phyloP scores from a whole-genome alignment of 176 grass and related monocot species.

The Carex myosuroides region DNA sequence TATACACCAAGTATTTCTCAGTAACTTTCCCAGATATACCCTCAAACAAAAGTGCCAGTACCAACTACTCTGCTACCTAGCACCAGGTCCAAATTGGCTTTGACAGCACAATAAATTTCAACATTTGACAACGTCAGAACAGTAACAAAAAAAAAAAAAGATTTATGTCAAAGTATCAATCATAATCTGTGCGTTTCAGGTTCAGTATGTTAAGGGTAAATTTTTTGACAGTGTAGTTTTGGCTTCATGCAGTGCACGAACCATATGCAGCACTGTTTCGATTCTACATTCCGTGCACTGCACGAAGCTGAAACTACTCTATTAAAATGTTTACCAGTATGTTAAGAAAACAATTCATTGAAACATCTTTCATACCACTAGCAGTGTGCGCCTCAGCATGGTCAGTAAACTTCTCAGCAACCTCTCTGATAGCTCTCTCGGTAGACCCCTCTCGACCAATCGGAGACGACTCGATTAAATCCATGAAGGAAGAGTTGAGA shows the following conservation, averaged over 20 bases:
- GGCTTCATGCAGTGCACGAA: too few relatives aligned
- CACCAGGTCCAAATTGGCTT: background rate
- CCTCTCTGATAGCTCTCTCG: constrained; percentile 64
- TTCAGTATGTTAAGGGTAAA: background rate
- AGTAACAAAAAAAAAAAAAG: background rate
- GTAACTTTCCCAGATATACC: background rate
- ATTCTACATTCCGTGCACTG: too few relatives aligned
- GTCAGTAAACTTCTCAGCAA: constrained; percentile 66
- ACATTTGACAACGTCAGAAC: background rate
- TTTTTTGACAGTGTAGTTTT: too few relatives aligned
- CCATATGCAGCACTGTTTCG: too few relatives aligned
- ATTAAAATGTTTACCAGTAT: too few relatives aligned
- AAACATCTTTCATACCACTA: constrained; percentile 22
- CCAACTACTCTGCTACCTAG: background rate
- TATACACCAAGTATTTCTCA: background rate
- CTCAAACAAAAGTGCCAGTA: background rate
- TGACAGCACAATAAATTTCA: background rate
- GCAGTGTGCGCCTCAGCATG: constrained; percentile 46
- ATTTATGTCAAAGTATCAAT: background rate
- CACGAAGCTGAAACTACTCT: too few relatives aligned
- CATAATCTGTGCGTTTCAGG: too few relatives aligned
- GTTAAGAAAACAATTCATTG: too few relatives aligned
- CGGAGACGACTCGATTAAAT: constrained; percentile 43
- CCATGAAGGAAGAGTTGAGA: constrained; percentile 42
- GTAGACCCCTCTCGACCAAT: constrained; percentile 50